phyloP scores from a whole-genome alignment of 2,329 filamentous ascomycete species.

The Aspergillus sp. region DNA sequence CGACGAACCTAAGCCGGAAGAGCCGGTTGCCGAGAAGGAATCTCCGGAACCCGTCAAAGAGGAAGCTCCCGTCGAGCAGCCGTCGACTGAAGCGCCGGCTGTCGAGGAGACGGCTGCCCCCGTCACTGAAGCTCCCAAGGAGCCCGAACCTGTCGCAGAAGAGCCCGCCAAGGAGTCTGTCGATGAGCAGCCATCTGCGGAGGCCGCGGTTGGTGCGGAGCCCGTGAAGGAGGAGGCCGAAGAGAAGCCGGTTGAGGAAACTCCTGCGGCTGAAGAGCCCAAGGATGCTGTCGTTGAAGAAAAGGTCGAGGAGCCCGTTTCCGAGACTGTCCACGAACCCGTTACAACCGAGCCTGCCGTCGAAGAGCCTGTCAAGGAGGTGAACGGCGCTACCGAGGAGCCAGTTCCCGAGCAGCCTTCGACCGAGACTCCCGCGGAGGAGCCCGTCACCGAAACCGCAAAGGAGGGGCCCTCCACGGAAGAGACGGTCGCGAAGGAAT shows the following conservation, averaged over 20 bases:
- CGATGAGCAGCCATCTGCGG: not conserved
- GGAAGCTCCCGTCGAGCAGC: not conserved
- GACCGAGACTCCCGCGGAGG: constrained; percentile 9
- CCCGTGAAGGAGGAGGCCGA: constrained; percentile 4
- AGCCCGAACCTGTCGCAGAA: not conserved
- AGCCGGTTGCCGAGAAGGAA: constrained; percentile 7
- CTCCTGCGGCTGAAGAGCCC: constrained; percentile 1
- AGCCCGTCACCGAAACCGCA: constrained; percentile 6
- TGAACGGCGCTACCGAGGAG: not conserved
- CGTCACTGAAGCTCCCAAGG: not conserved
- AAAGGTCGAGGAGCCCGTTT: not conserved
- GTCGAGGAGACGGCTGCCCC: not conserved
- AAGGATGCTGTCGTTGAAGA: constrained; percentile 9
- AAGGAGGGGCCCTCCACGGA: constrained; percentile 11
- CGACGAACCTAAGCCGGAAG: constrained; percentile 8
- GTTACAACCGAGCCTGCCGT: not conserved
- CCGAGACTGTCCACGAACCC: not conserved
- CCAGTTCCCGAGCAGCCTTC: constrained; percentile 9
- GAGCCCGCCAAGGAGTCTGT: not conserved
- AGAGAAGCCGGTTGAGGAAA: not conserved
- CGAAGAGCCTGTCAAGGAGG: constrained; percentile 1
- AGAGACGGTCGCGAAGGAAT: constrained; percentile 7
- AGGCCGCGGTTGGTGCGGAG: not conserved
- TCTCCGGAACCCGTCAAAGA: constrained; percentile 1
- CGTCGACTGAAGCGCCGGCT: not conserved